Evolutionary conservation across 208 protist species (phyloP), one percentile per base, ranked within the genome.

Genomic region (Balamuthia mandrillaris): DNA sequence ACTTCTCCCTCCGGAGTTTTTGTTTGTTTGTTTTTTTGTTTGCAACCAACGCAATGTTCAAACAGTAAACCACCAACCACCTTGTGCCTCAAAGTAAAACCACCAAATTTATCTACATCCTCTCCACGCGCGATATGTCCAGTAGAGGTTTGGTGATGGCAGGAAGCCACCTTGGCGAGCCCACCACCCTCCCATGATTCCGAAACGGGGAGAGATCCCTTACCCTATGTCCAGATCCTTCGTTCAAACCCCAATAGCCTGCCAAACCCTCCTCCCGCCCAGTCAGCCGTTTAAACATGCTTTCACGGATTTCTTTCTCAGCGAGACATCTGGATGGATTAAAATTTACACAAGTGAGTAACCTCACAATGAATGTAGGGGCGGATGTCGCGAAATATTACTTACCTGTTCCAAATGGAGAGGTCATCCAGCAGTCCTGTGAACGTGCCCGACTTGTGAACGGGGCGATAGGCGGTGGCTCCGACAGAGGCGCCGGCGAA

Each of bases 191-290:
- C 1, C 72, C 72, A 31, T 81, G 45, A 24, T 81, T 81, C n/a
- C 6, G 14, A 42, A 63, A 21, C 1, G 72, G 72, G 49, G 72
- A 81, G 2, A 51, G 49, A 45, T 81, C 72, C 49, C 35, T 9
- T n/a, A 35, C 72, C 52, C 16, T 63, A 14, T 33, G 10, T 0
- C 72, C 72, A 14, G 29, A 3, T 12, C 72, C 72, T 39, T 81
- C 72, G 24, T 81, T 81, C 21, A 81, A 65, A 0, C 72, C 72
- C 72, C 72, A 81, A 81, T 81, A 81, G 47, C 27, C 72, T 5
- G 37, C 72, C 72, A 81, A 61, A 29, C 27, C 72, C 52, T 56
- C 49, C 24, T 81, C 72, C 49, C 61, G 35, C 31, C 72, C 72
- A 5, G 72, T 61, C 18, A 63, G 42, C 24, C 72, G 72, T 39